These are phyloP conservation scores for Cylindrodendrum hubeiense DNA, from an alignment of 2,329 filamentous ascomycete species.

Conservation along the genomic window DNA sequence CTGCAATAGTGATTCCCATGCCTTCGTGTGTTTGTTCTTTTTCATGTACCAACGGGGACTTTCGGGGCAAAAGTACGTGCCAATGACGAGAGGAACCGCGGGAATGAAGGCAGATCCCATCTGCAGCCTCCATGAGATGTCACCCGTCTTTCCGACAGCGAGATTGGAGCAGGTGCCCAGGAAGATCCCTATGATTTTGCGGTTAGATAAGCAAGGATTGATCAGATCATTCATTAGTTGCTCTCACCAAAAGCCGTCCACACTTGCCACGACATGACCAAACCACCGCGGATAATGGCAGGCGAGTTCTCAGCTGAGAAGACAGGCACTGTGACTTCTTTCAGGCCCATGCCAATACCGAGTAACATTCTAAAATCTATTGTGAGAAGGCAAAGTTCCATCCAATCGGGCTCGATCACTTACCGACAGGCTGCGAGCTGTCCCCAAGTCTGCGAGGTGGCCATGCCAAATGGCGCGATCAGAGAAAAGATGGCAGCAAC, in stretches of 20 bases:
- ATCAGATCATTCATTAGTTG: too few relatives aligned
- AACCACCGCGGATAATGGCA: constrained; percentile 63
- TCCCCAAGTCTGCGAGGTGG: constrained; percentile 68
- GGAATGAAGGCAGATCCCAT: constrained; percentile 75
- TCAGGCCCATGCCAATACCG: constrained; percentile 71
- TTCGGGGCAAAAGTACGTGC: constrained; percentile 72
- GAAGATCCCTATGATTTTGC: constrained; percentile 64
- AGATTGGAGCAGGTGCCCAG: constrained; percentile 76
- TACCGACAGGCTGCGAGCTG: constrained; percentile 68
- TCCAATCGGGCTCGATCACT: constrained; percentile 18
- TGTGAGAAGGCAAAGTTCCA: not conserved
- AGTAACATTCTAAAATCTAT: constrained; percentile 57
- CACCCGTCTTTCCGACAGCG: constrained; percentile 69
- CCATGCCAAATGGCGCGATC: constrained; percentile 71
- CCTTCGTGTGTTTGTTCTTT: constrained; percentile 66
- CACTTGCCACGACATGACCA: constrained; percentile 68
- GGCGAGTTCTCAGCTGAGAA: constrained; percentile 67
- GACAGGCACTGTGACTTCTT: constrained; percentile 63
- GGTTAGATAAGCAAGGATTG: not conserved
- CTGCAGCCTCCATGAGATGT: constrained; percentile 73
- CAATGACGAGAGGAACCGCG: constrained; percentile 69
- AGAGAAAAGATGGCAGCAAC: constrained; percentile 72
- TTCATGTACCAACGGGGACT: constrained; percentile 77
- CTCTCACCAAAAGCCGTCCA: constrained; percentile 63
- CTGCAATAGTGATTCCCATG: constrained; percentile 67